Conservation (phyloP, 305 asterid species). For the Fraxinus baroniana region DNA sequence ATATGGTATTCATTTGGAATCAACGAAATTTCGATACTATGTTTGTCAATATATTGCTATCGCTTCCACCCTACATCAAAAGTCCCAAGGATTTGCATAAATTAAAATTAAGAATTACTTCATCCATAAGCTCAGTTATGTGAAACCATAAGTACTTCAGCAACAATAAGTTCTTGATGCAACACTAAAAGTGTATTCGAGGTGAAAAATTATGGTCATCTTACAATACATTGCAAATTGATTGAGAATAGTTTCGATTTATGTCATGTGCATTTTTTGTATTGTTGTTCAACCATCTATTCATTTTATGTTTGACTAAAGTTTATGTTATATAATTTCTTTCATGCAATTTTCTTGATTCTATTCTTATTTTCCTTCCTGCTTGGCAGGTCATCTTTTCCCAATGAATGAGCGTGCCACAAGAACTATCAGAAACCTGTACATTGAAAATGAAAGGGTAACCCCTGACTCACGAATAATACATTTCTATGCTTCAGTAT, state of each 20-base stretch:
- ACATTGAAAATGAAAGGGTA: slow-evolving; percentile 94
- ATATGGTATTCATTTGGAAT: background rate
- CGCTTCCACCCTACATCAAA: background rate
- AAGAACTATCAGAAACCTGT: slow-evolving; percentile 81
- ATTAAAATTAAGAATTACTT: background rate
- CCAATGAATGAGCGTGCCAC: slow-evolving; percentile 92
- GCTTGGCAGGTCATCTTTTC: slow-evolving; percentile 65
- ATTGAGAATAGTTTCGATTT: slow-evolving; percentile 8
- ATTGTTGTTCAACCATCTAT: slow-evolving; percentile 12
- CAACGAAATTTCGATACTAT: background rate
- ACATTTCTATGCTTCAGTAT: slow-evolving; percentile 15
- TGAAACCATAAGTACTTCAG: background rate
- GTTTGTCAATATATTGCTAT: background rate
- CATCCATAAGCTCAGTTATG: background rate
- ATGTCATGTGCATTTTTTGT: background rate
- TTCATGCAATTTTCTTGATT: slow-evolving; percentile 11
- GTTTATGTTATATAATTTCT: slow-evolving; percentile 9
- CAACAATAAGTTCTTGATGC: background rate
- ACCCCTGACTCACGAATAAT: slow-evolving; percentile 20
- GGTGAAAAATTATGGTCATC: background rate
- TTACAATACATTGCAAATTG: background rate
- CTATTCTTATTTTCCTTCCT: background rate
- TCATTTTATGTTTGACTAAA: background rate
- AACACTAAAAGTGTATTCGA: background rate
- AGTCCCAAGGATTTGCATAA: background rate